phyloP scores from a whole-genome alignment of 192 early-diverging fungal genomes.

The Coemansia sp. region DNA sequence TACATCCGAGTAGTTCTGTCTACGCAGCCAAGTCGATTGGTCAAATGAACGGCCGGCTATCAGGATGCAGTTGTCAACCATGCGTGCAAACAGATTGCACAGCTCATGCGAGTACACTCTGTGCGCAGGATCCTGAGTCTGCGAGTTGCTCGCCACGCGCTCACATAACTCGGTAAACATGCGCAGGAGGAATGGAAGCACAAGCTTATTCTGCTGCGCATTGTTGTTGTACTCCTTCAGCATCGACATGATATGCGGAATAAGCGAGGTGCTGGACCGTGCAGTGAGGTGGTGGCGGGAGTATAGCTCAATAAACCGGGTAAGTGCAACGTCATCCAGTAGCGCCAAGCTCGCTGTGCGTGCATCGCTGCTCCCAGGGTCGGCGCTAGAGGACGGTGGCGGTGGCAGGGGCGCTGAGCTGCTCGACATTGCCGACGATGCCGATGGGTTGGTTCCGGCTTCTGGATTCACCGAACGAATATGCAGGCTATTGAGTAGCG shows the following conservation, averaged over 20 bases:
- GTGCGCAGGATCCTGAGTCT: slow-evolving; percentile 17
- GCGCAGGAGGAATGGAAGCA: slow-evolving; percentile 50
- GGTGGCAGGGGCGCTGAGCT: neutral
- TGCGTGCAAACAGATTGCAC: slow-evolving; percentile 27
- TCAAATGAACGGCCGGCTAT: slow-evolving; percentile 77
- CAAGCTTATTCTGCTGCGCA: slow-evolving; percentile 26
- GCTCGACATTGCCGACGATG: slow-evolving; percentile 14
- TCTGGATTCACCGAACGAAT: slow-evolving; percentile 17
- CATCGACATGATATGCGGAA: slow-evolving; percentile 33
- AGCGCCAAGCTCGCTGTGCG: slow-evolving; percentile 8
- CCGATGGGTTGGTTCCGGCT: neutral
- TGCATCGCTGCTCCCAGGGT: neutral
- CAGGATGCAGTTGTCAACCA: slow-evolving; percentile 74
- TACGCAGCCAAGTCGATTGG: slow-evolving; percentile 51
- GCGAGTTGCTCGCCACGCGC: slow-evolving; percentile 27
- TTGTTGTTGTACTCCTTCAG: slow-evolving; percentile 32
- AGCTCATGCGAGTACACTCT: slow-evolving; percentile 29
- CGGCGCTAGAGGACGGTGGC: neutral
- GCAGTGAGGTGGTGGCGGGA: slow-evolving; percentile 29
- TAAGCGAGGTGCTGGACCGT: slow-evolving; percentile 23
- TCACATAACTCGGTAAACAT: slow-evolving; percentile 48
- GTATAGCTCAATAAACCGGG: slow-evolving; percentile 43
- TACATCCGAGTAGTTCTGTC: slow-evolving; percentile 10
- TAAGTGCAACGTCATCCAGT: slow-evolving; percentile 31
- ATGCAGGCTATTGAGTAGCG: slow-evolving; percentile 34